These are phyloP conservation scores for Blastocystis sp. DNA, from an alignment of 352 stramenopile species.

Conservation along the genomic window DNA sequence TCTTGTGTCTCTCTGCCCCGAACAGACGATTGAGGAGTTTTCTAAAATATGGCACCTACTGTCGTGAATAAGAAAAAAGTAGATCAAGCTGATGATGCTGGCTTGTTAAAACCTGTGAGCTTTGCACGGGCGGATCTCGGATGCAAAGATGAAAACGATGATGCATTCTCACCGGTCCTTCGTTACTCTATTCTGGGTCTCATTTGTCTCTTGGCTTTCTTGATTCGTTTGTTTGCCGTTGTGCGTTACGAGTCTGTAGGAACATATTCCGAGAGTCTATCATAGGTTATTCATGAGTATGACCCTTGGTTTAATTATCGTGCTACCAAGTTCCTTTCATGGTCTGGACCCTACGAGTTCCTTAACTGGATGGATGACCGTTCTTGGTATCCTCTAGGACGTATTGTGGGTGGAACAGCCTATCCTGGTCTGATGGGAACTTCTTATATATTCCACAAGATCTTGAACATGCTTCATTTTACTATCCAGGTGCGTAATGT, in stretches of 20 bases:
- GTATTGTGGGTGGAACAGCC: constrained; percentile 84
- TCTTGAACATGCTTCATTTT: constrained; percentile 81
- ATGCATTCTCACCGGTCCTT: constrained; percentile 46
- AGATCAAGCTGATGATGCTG: constrained; percentile 16
- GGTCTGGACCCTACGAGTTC: constrained; percentile 88
- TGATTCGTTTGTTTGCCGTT: constrained; percentile 83
- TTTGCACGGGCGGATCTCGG: constrained; percentile 7
- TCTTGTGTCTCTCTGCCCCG: neutral
- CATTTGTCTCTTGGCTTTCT: constrained; percentile 85
- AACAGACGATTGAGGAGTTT: neutral
- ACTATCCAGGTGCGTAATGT: constrained; percentile 82
- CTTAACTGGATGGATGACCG: constrained; percentile 89
- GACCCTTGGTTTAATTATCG: constrained; percentile 96
- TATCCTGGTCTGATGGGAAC: constrained; percentile 85
- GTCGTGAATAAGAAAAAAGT: constrained; percentile 9
- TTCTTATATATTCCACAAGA: constrained; percentile 78
- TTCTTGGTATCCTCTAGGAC: constrained; percentile 83
- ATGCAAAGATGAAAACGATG: constrained; percentile 39
- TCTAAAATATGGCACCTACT: constrained; percentile 2
- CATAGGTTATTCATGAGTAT: constrained; percentile 81
- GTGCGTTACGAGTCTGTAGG: constrained; percentile 82
- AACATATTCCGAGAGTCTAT: neutral
- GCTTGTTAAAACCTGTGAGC: constrained; percentile 24
- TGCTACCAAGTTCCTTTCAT: constrained; percentile 88
- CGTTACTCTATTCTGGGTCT: constrained; percentile 78